These are phyloP conservation scores for Sclerotinia trifoliorum DNA, from an alignment of 2,329 filamentous ascomycete species.

Conservation along the genomic window DNA sequence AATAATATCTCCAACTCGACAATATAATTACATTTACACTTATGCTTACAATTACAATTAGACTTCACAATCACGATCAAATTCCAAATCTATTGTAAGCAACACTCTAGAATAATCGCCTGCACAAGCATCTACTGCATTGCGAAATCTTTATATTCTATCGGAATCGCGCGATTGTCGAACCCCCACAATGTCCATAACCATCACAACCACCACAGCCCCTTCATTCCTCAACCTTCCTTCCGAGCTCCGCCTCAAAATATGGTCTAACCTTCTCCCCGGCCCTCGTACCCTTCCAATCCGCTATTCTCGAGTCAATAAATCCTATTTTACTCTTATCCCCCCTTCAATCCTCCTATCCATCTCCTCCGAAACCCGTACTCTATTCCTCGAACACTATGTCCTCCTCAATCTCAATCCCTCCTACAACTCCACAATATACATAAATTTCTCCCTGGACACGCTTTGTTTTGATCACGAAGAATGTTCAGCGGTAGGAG, in stretches of 20 bases:
- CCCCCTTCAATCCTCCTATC: slow-evolving; percentile 21
- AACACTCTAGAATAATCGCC: background rate
- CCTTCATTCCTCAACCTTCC: slow-evolving; percentile 20
- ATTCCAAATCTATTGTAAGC: background rate
- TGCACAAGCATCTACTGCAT: background rate
- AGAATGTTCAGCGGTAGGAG: slow-evolving; percentile 25
- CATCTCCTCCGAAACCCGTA: slow-evolving; percentile 25
- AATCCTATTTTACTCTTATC: slow-evolving; percentile 18
- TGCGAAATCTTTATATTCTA: background rate
- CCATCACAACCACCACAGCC: background rate
- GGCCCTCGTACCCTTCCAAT: slow-evolving; percentile 19
- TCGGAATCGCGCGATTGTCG: background rate
- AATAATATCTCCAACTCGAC: background rate
- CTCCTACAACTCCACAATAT: slow-evolving; percentile 24
- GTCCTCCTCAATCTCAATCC: slow-evolving; percentile 17
- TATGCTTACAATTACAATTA: background rate
- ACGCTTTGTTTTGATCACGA: slow-evolving; percentile 26
- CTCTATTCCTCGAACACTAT: slow-evolving; percentile 22
- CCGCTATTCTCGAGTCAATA: slow-evolving; percentile 14
- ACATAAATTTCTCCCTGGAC: slow-evolving; percentile 25
- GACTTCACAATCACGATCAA: background rate
- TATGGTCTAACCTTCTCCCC: slow-evolving; percentile 19
- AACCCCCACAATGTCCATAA: slow-evolving; percentile 12
- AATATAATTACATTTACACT: background rate
- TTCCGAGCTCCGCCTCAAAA: slow-evolving; percentile 23